Conservation (phyloP, 2,329 filamentous ascomycete genomes). For the Hypoxylon sp. region DNA sequence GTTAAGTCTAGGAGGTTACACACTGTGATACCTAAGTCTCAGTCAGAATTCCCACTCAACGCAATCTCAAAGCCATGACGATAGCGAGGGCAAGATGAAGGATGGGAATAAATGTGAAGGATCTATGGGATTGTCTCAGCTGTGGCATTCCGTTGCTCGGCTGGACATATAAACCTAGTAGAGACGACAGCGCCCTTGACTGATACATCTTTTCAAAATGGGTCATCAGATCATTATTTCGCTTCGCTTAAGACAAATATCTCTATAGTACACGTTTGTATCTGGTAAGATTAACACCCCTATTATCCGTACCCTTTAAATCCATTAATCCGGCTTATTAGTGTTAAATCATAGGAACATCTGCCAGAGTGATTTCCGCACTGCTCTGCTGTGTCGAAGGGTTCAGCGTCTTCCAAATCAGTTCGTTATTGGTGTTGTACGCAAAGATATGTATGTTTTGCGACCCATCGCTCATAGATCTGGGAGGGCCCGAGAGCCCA, state of each 20-base stretch:
- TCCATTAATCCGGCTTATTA: background rate
- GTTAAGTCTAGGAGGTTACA: background rate
- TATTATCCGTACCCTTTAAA: background rate
- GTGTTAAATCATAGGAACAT: constrained; percentile 13
- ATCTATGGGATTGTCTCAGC: background rate
- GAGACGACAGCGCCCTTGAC: background rate
- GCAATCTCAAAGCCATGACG: background rate
- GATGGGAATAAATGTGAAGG: too few species aligned
- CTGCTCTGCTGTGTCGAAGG: background rate
- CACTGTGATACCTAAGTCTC: background rate
- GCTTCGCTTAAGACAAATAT: background rate
- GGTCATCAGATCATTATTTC: background rate
- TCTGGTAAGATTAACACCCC: background rate
- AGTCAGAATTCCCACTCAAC: background rate
- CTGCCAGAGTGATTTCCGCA: constrained; percentile 4
- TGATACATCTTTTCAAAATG: background rate
- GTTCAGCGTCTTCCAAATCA: constrained; percentile 27
- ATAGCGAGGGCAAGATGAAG: background rate
- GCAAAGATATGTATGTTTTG: constrained; percentile 25
- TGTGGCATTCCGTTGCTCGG: too few species aligned
- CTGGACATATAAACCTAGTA: background rate
- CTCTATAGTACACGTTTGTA: background rate
- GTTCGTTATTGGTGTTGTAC: constrained; percentile 3
- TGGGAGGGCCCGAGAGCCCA: constrained; percentile 17
- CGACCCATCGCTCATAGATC: constrained; percentile 19